These are phyloP conservation scores for Abelmoschus esculentus DNA, from an alignment of 345 rosid genomes.

Conservation along the genomic window DNA sequence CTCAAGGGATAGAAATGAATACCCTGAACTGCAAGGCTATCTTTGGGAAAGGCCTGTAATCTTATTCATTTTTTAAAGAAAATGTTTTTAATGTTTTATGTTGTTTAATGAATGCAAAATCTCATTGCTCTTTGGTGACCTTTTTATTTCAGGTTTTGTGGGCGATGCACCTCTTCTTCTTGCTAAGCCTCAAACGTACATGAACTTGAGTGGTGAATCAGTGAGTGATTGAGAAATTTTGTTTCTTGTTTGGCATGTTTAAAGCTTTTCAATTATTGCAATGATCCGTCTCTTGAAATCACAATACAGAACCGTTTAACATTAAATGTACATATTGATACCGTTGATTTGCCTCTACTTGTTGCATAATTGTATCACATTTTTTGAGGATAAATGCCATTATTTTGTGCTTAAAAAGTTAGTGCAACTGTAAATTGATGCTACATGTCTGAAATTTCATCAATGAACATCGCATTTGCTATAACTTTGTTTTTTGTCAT, in stretches of 20 bases:
- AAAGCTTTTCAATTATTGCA: background rate
- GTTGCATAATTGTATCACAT: background rate
- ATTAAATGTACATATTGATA: background rate
- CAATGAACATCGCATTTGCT: background rate
- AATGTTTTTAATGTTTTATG: background rate
- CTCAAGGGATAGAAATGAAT: slow-evolving; percentile 46
- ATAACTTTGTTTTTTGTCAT: background rate
- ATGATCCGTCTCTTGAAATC: background rate
- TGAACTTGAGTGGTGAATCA: slow-evolving; percentile 97
- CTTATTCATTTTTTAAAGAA: background rate
- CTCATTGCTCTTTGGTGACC: slow-evolving; percentile 6
- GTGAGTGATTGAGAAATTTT: slow-evolving; percentile 27
- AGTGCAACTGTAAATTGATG: background rate
- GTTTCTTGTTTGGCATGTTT: background rate
- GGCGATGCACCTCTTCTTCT: slow-evolving; percentile 49
- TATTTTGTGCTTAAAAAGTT: background rate
- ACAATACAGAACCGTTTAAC: background rate
- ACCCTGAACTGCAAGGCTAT: slow-evolving; percentile 54
- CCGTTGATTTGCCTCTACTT: background rate
- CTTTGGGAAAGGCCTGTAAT: slow-evolving; percentile 54
- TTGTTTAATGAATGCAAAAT: background rate
- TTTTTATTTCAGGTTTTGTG: slow-evolving; percentile 38
- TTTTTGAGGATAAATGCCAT: background rate
- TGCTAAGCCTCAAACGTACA: slow-evolving; percentile 82
- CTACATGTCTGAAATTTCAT: background rate